A percentile compares a stretch with the other conserved stretches of the same genome.
phyloP scores from a whole-genome alignment of 2,329 filamentous ascomycete genomes.

The Simplicillium aogashimaense region DNA sequence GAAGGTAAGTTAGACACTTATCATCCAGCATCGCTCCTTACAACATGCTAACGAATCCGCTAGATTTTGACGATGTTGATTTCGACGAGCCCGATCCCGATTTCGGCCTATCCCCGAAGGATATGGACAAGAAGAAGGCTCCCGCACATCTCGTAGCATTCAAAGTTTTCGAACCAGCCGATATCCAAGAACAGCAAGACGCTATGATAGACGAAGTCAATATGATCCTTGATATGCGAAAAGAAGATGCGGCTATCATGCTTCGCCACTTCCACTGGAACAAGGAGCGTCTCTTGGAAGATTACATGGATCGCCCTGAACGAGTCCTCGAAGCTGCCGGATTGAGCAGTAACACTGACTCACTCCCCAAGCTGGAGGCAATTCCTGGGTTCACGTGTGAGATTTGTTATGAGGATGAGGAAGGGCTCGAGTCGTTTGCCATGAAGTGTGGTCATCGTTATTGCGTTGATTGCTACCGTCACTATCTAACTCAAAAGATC shows the following conservation, averaged over 20 bases:
- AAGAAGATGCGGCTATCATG: constrained; percentile 84
- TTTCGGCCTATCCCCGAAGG: constrained; percentile 40
- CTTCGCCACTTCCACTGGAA: constrained; percentile 91
- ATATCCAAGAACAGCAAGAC: constrained; percentile 80
- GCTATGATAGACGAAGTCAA: constrained; percentile 83
- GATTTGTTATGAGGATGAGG: constrained; percentile 88
- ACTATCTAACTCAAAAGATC: constrained; percentile 90
- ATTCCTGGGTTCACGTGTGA: constrained; percentile 79
- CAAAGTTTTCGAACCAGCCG: constrained; percentile 67
- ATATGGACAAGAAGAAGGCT: constrained; percentile 60
- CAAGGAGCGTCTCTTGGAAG: constrained; percentile 86
- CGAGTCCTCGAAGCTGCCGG: constrained; percentile 78
- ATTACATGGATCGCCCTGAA: constrained; percentile 85
- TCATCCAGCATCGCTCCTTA: not conserved
- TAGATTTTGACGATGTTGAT: constrained; percentile 48
- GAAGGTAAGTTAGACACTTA: constrained; percentile 32
- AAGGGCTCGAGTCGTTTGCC: constrained; percentile 71
- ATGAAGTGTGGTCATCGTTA: constrained; percentile 94
- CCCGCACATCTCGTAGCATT: constrained; percentile 77
- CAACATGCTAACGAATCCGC: not conserved
- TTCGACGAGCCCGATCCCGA: constrained; percentile 48
- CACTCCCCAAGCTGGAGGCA: constrained; percentile 57
- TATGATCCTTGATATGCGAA: constrained; percentile 78
- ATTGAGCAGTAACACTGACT: constrained; percentile 54
- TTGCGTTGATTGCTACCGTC: constrained; percentile 83